Evolutionary conservation across 106 monocot genomes (phyloP).

Genomic region (Allium cepa): DNA sequence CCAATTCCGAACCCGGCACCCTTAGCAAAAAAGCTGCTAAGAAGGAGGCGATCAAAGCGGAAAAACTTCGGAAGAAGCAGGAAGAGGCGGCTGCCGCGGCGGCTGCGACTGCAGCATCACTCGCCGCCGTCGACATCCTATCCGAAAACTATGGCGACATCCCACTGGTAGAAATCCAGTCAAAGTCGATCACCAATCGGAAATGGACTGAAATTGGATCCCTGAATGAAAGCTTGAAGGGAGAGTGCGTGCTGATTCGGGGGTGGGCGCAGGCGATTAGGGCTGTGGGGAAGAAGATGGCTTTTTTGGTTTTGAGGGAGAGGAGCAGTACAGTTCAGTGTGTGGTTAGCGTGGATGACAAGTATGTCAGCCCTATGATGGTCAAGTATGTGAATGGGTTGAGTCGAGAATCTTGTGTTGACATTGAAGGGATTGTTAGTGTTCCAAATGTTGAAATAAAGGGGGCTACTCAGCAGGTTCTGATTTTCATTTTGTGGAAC

Average conservation of each 20-base stretch:
- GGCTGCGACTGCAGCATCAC: constrained; percentile 15
- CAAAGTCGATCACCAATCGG: constrained; percentile 45
- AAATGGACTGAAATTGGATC: constrained; percentile 45
- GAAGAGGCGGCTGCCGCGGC: constrained; percentile 24
- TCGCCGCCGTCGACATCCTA: constrained; percentile 34
- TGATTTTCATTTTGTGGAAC: neutral
- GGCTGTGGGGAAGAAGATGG: constrained; percentile 66
- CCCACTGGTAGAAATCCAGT: constrained; percentile 60
- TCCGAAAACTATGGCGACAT: constrained; percentile 64
- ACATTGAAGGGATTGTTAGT: constrained; percentile 57
- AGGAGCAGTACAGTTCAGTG: constrained; percentile 62
- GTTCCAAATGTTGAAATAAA: constrained; percentile 56
- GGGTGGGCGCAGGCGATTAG: constrained; percentile 53
- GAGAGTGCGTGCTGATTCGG: constrained; percentile 44
- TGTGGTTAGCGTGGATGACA: constrained; percentile 39
- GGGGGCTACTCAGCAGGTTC: constrained; percentile 76
- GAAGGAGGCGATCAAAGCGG: constrained; percentile 79
- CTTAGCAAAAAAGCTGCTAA: constrained; percentile 72
- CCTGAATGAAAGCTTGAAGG: constrained; percentile 30
- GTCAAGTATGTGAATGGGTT: constrained; percentile 61
- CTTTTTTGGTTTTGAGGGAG: constrained; percentile 66
- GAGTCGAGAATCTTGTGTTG: constrained; percentile 67
- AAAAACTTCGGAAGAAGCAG: constrained; percentile 59
- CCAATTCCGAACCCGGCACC: neutral
- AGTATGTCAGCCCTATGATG: constrained; percentile 66